A percentile compares a stretch with the other conserved stretches of the same genome.
phyloP scores from a whole-genome alignment of 164 flowering plant species.

The Vitis cinerea region DNA sequence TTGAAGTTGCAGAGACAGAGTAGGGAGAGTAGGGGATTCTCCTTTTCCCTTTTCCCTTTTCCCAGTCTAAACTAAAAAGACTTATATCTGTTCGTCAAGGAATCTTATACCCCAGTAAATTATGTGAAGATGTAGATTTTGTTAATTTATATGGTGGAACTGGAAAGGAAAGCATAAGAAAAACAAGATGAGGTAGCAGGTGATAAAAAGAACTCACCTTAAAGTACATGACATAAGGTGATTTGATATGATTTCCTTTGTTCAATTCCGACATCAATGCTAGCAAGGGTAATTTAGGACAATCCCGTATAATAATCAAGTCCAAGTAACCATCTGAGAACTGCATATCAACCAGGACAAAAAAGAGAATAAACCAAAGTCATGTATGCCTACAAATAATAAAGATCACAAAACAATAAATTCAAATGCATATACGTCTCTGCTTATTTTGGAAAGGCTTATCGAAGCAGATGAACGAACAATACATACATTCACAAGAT shows the following conservation, averaged over 20 bases:
- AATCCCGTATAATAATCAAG: constrained; percentile 59
- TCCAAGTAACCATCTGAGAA: constrained; percentile 94
- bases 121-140: no score
- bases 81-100: no score
- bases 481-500: no score
- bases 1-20: neutral
- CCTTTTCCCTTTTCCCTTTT: no score
- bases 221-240: constrained; percentile 66
- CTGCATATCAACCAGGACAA: constrained; percentile 41
- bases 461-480: no score
- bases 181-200: neutral
- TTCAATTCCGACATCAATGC: constrained; percentile 49
- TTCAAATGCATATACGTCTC: no score
- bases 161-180: neutral
- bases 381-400: no score
- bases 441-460: no score
- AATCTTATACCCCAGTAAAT: no score
- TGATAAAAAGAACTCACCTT: constrained; percentile 49
- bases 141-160: neutral
- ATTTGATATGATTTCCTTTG: constrained; percentile 76
- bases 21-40: neutral
- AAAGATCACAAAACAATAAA: no score
- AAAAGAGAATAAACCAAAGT: neutral
- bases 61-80: no score
- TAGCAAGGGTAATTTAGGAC: constrained; percentile 61